Evolutionary conservation across 768 basidiomycete genomes (phyloP), one percentile per base, ranked within the genome.

Genomic region (Russula emetica): DNA sequence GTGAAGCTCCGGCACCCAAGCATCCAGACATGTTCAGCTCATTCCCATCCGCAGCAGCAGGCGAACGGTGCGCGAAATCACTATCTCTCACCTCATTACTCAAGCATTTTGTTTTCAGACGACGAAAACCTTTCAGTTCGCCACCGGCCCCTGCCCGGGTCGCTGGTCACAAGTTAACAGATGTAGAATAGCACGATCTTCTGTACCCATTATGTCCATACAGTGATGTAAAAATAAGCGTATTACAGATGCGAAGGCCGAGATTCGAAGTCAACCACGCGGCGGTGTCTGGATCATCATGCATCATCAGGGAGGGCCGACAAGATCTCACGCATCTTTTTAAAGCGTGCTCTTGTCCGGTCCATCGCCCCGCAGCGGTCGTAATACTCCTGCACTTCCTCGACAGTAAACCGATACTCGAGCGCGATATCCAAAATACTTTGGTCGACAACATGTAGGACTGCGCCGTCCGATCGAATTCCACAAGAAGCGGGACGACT

Each of bases 1-100:
- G 94, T 5, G 97, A 98, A 76, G 88, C 93, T 0, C 97, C 97
- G 0, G 76, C 92, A 42, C 97, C 97, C 0, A 98, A 99, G 72
- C 95, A 98, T 73, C 92, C 94, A 18, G 94, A 96, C 71, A 77
- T 98, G 63, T 98, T 99, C 76, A 84, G 90, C 1, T 95, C 93
- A 2, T 99, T 98, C 75, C 97, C 97, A 34, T 95, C 92, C 42
- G 85, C 90, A 28, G 97, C 97, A 26, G 96, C 95, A 20, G 97
- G 97, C 42, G 97, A 99, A 78, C 93, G 88, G 92, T 94, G 69
- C 59, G 85, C 78, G 13, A 58, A 50, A 22, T 13, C n/a, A 22
- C 36, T 32, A 30, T 60, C 16, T 26, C 58, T 20, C 13, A 24
- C 4, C 9, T n/a, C n/a, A 14, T 22, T 20, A 5, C n/a, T 60